phyloP scores from a whole-genome alignment of 1,139 yeast species.

The Pichia sp. region DNA sequence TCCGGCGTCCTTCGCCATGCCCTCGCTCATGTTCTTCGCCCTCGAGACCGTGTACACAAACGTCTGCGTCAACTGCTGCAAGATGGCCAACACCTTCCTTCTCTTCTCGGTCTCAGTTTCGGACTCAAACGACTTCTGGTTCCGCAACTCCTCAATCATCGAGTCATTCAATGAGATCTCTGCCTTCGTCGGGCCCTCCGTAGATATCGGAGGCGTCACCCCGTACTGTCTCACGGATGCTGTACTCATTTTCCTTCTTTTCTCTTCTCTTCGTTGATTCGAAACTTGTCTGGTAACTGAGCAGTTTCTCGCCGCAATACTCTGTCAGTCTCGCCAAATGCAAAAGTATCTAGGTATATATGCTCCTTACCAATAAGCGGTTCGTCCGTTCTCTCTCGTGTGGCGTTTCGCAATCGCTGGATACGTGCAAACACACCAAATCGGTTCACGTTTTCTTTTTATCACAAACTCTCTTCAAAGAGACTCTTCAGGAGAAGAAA shows the following conservation, averaged over 20 bases:
- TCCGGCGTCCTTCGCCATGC: constrained; percentile 96
- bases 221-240: constrained; percentile 45
- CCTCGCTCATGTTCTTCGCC: constrained; percentile 87
- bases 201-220: constrained; percentile 86
- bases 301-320: no score
- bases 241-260: constrained; percentile 16
- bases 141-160: constrained; percentile 71
- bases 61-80: constrained; percentile 71
- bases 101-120: constrained; percentile 78
- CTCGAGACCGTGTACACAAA: constrained; percentile 80
- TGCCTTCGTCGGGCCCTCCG: constrained; percentile 75
- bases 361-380: no score
- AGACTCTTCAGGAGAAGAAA: neutral
- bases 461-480: neutral
- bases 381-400: no score
- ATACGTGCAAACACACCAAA: neutral
- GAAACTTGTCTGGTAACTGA: neutral
- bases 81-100: constrained; percentile 60
- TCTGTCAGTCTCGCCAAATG: no score
- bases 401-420: no score
- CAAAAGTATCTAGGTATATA: neutral
- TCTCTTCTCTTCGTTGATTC: no score
- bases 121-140: constrained; percentile 84
- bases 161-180: constrained; percentile 73
- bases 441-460: neutral